Evolutionary conservation across 2,329 filamentous ascomycete genomes (phyloP).

Genomic region (Pyricularia sp.): DNA sequence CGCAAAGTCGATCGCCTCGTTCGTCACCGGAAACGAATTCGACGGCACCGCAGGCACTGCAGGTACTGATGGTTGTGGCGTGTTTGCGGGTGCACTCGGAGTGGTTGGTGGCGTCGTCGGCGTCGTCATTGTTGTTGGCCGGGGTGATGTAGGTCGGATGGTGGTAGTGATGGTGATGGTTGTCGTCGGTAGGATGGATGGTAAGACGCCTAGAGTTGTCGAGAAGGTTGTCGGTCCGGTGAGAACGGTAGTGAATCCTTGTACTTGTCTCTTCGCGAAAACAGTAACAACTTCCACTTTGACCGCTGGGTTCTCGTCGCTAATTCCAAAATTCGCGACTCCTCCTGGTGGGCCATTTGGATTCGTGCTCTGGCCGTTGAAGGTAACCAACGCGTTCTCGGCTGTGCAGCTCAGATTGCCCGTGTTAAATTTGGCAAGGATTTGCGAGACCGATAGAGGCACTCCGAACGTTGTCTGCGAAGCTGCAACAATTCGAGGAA

Average conservation of each 20-base stretch:
- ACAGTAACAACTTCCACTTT: conserved; percentile 11
- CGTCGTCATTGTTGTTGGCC: conserved; percentile 17
- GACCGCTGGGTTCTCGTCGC: conserved; percentile 11
- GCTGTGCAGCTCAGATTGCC: conserved; percentile 70
- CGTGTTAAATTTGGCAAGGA: conserved; percentile 68
- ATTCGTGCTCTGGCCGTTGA: conserved; percentile 46
- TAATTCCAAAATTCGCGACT: not conserved
- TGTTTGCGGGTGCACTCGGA: conserved; percentile 14
- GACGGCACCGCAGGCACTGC: conserved; percentile 19
- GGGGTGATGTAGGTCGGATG: conserved; percentile 14
- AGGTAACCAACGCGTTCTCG: conserved; percentile 82
- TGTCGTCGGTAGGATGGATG: conserved; percentile 5
- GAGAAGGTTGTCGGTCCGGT: not conserved
- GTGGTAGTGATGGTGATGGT: conserved; percentile 15
- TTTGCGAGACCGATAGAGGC: conserved; percentile 56
- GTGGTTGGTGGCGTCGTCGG: conserved; percentile 15
- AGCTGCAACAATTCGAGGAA: conserved; percentile 63
- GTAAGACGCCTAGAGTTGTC: not conserved
- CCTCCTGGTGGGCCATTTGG: conserved; percentile 8
- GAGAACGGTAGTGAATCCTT: not conserved
- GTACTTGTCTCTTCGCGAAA: not conserved
- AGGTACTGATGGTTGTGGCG: conserved; percentile 10
- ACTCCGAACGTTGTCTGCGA: conserved; percentile 65
- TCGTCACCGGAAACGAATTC: conserved; percentile 43
- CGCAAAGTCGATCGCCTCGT: conserved; percentile 53